Base-by-base conservation (phyloP, 192 early-diverging fungal species). In the Backusella circina region DNA sequence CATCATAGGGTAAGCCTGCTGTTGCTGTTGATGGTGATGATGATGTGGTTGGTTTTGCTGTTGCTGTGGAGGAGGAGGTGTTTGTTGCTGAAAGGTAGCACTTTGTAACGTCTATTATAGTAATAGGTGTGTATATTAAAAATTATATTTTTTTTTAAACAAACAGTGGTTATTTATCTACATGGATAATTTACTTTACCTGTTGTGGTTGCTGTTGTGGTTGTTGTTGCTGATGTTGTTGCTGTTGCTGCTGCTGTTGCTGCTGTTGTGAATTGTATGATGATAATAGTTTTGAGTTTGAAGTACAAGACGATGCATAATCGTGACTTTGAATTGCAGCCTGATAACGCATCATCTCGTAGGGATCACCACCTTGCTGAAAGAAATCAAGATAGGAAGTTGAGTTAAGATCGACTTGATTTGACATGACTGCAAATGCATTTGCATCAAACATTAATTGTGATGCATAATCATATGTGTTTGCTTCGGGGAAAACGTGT, bases 1-100 rank as follows among this genome's bases (percentile, higher is more conserved):
- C 67, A 68, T 68, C 67, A 68, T 68, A 37, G 67, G 67, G n/a
- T 68, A 68, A 12, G 67, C 36, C 36, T 68, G 67, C 9, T 68
- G 66, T 0, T 36, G 65, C 7, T 67, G 65, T 2, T 67, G 66
- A 3, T 35, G 67, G 1, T 68, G 67, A 36, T 33, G 28, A 4
- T n/a, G 65, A 5, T 66, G 21, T 3, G 5, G 44, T 33, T 66
- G 65, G 5, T 2, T 16, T 66, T 66, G 65, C 8, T 68, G n/a
- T 12, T 68, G 32, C 18, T 68, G 36, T n/a, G 32, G 4, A 1
- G 12, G n/a, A 1, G 67, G 67, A 68, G 36, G 36, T 38, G 67
- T 68, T 38, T 68, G 54, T 28, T 61, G 54, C 26, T 61, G 54
- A 61, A 61, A 61, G 28, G 54, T 61, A 61, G 54, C 26, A 13